phyloP scores from a whole-genome alignment of 2,329 filamentous ascomycete species.

The Talaromyces funiculosus region DNA sequence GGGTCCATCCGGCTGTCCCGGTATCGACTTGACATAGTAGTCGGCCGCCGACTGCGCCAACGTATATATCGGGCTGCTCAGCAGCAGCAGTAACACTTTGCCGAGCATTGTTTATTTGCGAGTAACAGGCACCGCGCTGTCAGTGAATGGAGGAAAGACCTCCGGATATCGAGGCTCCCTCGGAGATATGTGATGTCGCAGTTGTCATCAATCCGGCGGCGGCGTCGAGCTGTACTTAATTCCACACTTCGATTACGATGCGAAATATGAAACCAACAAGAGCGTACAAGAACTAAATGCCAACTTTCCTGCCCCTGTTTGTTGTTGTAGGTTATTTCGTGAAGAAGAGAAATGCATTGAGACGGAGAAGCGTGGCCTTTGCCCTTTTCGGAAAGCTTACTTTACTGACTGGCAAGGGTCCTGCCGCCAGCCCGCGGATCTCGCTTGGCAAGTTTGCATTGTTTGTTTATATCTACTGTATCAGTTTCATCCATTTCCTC shows the following conservation, averaged over 20 bases:
- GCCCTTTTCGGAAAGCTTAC: background rate
- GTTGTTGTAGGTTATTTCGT: background rate
- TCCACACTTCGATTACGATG: background rate
- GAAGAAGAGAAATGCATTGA: background rate
- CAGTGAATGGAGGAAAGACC: background rate
- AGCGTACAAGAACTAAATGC: background rate
- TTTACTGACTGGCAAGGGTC: background rate
- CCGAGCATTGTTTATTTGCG: background rate
- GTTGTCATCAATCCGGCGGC: background rate
- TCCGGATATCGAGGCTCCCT: background rate
- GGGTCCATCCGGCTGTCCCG: conserved; percentile 73
- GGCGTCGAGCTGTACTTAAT: background rate
- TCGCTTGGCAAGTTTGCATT: background rate
- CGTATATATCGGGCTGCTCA: conserved; percentile 21
- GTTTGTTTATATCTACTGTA: background rate
- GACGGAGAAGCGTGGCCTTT: conserved; percentile 1
- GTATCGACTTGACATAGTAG: conserved; percentile 81
- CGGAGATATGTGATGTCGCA: background rate
- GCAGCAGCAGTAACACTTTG: conserved; percentile 18
- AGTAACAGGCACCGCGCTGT: background rate
- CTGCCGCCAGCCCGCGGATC: background rate
- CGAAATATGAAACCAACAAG: background rate
- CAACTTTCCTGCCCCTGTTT: background rate
- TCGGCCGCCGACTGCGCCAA: conserved; percentile 63
- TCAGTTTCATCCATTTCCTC: background rate